Base-by-base conservation (phyloP, 257 asterid species). In the Dorcoceras hygrometricum region DNA sequence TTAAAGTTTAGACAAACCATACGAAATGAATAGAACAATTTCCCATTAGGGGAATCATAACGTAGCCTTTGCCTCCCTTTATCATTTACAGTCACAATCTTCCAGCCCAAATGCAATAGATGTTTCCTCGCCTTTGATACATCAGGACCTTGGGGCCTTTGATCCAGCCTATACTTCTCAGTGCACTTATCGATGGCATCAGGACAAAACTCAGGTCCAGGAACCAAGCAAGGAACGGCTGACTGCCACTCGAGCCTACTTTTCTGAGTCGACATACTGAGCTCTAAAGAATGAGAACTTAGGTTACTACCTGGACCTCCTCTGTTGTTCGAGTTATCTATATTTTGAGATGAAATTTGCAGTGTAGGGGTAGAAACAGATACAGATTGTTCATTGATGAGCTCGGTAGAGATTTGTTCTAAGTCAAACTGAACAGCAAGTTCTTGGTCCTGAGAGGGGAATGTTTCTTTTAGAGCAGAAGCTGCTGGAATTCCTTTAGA, bases 71-170 rank as follows among this genome's bases (percentile, higher is more conserved):
- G 23, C 9, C 2, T n/a, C 4, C 2, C 18, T 5, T 31, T 23
- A 46, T 68, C 77, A 24, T 16, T 26, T 8, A 31, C 22, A 67
- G 10, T 74, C 50, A 79, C 83, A 31, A 86, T 71, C 62, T 75
- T 76, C 99, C 99, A 93, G 58, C 87, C 92, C 76, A 78, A 58
- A 78, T 69, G 29, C 62, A 77, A 69, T 9, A 93, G 84, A 81
- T 90, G 95, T 31, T 71, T 75, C 66, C 81, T 78, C 59, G 70
- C 85, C 12, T 69, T 68, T 46, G 4, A 24, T 6, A 16, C 26
- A 25, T 53, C 22, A 25, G 23, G 43, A 4, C 0, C 10, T 61
- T 73, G 18, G 57, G 59, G 43, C 54, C 1, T 20, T 53, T 68
- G 57, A 0, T 19, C 46, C 12, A 50, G 62, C 57, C 59, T 77